phyloP scores from a whole-genome alignment of 768 basidiomycete species.

The Tricholoma terreum region DNA sequence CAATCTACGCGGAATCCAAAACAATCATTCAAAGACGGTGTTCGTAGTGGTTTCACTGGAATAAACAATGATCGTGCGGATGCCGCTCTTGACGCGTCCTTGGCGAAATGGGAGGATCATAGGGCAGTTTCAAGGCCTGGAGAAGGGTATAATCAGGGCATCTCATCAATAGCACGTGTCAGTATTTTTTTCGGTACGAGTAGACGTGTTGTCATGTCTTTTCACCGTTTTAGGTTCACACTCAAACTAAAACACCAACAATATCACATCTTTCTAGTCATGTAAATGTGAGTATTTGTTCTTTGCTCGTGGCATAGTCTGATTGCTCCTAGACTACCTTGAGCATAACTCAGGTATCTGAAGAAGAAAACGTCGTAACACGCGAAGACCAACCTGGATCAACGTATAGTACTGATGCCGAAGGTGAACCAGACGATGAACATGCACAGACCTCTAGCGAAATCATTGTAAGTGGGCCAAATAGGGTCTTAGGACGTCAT shows the following conservation, averaged over 20 bases:
- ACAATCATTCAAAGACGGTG: neutral
- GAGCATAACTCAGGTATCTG: constrained; percentile 4
- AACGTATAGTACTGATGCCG: constrained; percentile 14
- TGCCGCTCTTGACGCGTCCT: constrained; percentile 6
- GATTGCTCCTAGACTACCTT: neutral
- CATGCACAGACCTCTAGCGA: neutral
- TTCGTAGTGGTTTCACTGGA: neutral
- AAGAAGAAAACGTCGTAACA: neutral
- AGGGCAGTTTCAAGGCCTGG: neutral
- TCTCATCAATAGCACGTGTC: constrained; percentile 2
- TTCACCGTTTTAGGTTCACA: neutral
- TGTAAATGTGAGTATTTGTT: neutral
- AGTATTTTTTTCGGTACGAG: neutral
- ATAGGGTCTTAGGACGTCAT: neutral
- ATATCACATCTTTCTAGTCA: neutral
- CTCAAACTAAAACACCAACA: neutral
- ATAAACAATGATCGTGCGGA: neutral
- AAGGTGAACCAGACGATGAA: constrained; percentile 22
- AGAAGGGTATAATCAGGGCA: neutral
- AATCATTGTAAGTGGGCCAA: constrained; percentile 12
- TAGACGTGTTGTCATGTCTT: neutral
- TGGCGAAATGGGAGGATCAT: neutral
- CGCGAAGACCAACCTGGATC: neutral
- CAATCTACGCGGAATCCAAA: constrained; percentile 4
- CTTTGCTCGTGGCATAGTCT: neutral